Conservation (phyloP, 352 stramenopile species). For the Pythium myriotylum region DNA sequence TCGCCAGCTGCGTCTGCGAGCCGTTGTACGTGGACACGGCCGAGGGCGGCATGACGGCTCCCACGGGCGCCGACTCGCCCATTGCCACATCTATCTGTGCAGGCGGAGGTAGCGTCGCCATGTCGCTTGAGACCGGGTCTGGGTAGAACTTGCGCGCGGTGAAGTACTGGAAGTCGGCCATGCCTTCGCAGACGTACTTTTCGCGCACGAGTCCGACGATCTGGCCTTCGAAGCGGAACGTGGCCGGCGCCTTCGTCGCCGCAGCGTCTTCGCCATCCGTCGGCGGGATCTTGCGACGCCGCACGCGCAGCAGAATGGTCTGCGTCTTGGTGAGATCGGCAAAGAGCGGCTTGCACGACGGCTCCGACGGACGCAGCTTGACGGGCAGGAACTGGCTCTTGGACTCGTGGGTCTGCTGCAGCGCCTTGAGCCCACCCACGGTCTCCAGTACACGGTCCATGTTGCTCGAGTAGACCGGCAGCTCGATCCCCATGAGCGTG, state of each 20-base stretch:
- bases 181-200: constrained; percentile 86
- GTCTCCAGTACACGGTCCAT: constrained; percentile 54
- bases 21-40: constrained; percentile 46
- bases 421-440: constrained; percentile 51
- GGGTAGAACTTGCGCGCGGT: constrained; percentile 64
- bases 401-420: constrained; percentile 69
- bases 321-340: constrained; percentile 83
- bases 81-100: too few species aligned
- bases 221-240: constrained; percentile 32
- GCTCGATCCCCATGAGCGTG: constrained; percentile 62
- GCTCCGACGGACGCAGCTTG: constrained; percentile 72
- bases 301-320: constrained; percentile 66
- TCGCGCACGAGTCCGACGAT: constrained; percentile 70
- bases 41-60: constrained; percentile 14
- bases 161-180: constrained; percentile 88
- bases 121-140: constrained; percentile 16
- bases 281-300: constrained; percentile 23
- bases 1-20: constrained; percentile 40
- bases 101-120: constrained; percentile 1
- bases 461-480: constrained; percentile 63
- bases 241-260: constrained; percentile 5
- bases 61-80: constrained; percentile 7
- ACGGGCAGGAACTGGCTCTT: constrained; percentile 82
- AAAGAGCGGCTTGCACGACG: constrained; percentile 83
- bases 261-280: background rate